Conservation (phyloP, 1,139 yeast genomes). For the Candida pseudoviswanathii region DNA sequence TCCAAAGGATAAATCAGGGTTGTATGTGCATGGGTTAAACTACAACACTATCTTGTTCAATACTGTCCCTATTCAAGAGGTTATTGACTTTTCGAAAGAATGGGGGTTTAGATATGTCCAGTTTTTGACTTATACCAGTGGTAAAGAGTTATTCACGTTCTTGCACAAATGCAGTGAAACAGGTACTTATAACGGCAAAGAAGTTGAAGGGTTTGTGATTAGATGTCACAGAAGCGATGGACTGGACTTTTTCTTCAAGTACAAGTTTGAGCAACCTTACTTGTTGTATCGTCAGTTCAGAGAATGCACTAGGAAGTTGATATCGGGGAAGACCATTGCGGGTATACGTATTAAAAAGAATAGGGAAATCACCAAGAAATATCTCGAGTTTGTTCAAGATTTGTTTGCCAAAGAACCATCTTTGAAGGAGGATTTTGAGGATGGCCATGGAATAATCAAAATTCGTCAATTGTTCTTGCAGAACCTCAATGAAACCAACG, state of each 20-base stretch:
- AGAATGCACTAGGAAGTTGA: slow-evolving; percentile 71
- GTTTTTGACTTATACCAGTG: slow-evolving; percentile 38
- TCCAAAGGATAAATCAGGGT: slow-evolving; percentile 65
- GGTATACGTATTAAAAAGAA: slow-evolving; percentile 49
- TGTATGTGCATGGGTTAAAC: slow-evolving; percentile 89
- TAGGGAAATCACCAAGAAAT: slow-evolving; percentile 61
- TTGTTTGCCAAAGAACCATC: slow-evolving; percentile 49
- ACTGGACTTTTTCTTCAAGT: slow-evolving; percentile 74
- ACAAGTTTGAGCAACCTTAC: slow-evolving; percentile 94
- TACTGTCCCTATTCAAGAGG: slow-evolving; percentile 65
- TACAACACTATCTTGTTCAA: slow-evolving; percentile 61
- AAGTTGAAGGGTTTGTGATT: slow-evolving; percentile 92
- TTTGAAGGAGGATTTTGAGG: slow-evolving; percentile 45
- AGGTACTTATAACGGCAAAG: slow-evolving; percentile 72
- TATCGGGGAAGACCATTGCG: slow-evolving; percentile 43
- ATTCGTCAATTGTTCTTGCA: slow-evolving; percentile 63
- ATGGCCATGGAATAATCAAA: slow-evolving; percentile 75
- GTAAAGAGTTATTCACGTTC: slow-evolving; percentile 48
- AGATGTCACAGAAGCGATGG: slow-evolving; percentile 57
- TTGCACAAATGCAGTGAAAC: slow-evolving; percentile 60
- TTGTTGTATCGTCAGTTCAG: slow-evolving; percentile 87
- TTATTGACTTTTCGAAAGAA: slow-evolving; percentile 57
- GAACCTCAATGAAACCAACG: slow-evolving; percentile 38
- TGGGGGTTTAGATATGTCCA: slow-evolving; percentile 74
- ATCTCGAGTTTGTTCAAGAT: slow-evolving; percentile 65